Conservation (phyloP, 2,329 filamentous ascomycete species). For the Aspergillus hiratsukae region DNA sequence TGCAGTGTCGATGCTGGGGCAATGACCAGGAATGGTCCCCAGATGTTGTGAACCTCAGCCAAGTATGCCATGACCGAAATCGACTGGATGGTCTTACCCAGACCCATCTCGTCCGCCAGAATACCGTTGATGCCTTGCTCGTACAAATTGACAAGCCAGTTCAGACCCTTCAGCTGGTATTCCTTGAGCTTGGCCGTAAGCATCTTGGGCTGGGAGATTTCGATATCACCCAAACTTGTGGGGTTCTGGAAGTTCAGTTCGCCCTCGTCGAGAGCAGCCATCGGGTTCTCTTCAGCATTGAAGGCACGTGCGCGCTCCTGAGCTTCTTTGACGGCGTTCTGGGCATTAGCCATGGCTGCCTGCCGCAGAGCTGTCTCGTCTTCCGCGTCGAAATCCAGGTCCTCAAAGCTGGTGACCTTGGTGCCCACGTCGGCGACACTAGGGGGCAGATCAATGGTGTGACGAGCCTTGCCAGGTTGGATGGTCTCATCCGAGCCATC, state of each 20-base stretch:
- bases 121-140: slow-evolving; percentile 99
- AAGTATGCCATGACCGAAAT: slow-evolving; percentile 99
- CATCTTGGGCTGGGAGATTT: slow-evolving; percentile 90
- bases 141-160: slow-evolving; percentile 98
- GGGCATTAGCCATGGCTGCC: slow-evolving; percentile 91
- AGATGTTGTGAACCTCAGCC: slow-evolving; percentile 94
- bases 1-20: slow-evolving; percentile 93
- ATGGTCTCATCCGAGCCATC: slow-evolving; percentile 48
- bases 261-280: slow-evolving; percentile 79
- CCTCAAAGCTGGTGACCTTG: slow-evolving; percentile 90
- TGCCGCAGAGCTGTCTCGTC: slow-evolving; percentile 77
- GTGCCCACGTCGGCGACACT: slow-evolving; percentile 48
- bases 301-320: slow-evolving; percentile 90
- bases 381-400: slow-evolving; percentile 91
- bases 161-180: slow-evolving; percentile 97
- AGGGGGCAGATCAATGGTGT: slow-evolving; percentile 46
- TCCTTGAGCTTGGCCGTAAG: slow-evolving; percentile 93
- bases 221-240: slow-evolving; percentile 86
- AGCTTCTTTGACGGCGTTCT: slow-evolving; percentile 90
- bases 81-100: slow-evolving; percentile 97
- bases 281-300: slow-evolving; percentile 65
- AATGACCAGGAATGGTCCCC: slow-evolving; percentile 96
- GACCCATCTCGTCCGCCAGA: slow-evolving; percentile 97
- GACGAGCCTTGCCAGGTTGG: slow-evolving; percentile 31
- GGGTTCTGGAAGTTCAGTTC: slow-evolving; percentile 99